Evolutionary conservation across 2,329 filamentous ascomycete species (phyloP), one percentile per base, ranked within the genome.

Genomic region (Ophiostoma himal-ulmi): DNA sequence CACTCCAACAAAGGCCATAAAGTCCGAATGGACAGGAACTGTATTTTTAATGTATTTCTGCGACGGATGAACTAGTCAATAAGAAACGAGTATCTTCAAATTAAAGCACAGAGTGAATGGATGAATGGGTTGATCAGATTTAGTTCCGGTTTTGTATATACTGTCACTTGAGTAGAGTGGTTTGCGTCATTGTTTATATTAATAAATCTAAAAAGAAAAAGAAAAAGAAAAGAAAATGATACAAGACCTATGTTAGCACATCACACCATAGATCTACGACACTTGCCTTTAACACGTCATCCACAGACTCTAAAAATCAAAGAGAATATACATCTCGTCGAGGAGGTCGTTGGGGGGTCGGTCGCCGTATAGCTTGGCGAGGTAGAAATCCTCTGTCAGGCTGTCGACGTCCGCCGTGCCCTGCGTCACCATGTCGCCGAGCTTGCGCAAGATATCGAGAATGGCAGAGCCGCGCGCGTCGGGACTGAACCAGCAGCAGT

Each of bases 401-500:
- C 65, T 22, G 10, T 26, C 22, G 20, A 66, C 22, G 13, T 48
- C 65, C n/a, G 3, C 64, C 39, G 39, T 14, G 37, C 37, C 64
- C n/a, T 41, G 10, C 20, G 8, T 6, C 20, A 4, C 11, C 64
- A 41, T 10, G 20, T 37, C 13, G 62, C 70, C 65, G 6, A 71
- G 62, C 2, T 20, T 17, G 13, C 41, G 62, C 6, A 71, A 30
- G 11, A 30, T 6, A 1, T 2, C 4, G 1, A 71, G 68, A 7
- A 71, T 60, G n/a, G 10, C 37, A 14, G 14, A 30, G 14, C 39
- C 68, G 30, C 34, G 64, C 14, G 14, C 13, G 34, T 65, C 68
- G 3, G 70, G 68, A n/a, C 37, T 64, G 68, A 54, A 71, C 70
- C 70, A 71, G 22, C 64, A 69, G 70, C 70, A 71, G 67, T 48